Base-by-base conservation (phyloP, 2,329 filamentous ascomycete genomes). In the Aureobasidium pullulans region DNA sequence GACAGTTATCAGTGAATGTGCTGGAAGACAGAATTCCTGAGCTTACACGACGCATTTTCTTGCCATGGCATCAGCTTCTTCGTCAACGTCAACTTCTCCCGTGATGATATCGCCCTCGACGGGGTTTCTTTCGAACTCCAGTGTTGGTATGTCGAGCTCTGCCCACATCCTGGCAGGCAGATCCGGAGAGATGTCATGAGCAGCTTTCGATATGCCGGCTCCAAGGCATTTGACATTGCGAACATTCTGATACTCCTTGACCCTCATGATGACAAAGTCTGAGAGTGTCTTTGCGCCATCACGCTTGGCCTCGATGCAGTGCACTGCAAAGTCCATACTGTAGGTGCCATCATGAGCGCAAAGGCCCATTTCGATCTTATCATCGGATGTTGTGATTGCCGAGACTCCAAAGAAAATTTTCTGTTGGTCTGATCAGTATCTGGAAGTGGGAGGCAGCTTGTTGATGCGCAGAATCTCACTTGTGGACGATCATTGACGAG, bases 51-150 rank as follows among this genome's bases (percentile, higher is more conserved):
- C 80, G 70, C 87, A 90, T 75, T 91, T 92, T 62, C 89, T 80
- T 1, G 86, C 86, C 82, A 92, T 88, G 0, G 86, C 88, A 69
- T 93, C 89, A 1, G 89, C 88, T 70, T 91, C 85, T 69, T 94
- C 89, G 66, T 92, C 89, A 4, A 91, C 79, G n/a, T 79, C 75
- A 68, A 84, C 83, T 37, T 65, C 63, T 63, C 59, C 85, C 80
- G 90, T 88, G 0, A 86, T 87, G 69, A 92, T 87, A 71, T 90
- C 85, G 69, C 92, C 88, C 65, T 91, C 89, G 7, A 90, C 79
- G 16, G 79, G 75, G 68, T 84, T 84, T 31, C 64, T 63, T 15
- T 54, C 23, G 16, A 90, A 78, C 3, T 87, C 81, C 42, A 93
- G 77, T 1, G 88, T 86, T 2, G 93, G 82, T 60, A 92, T 84